Evolutionary conservation across 345 rosid genomes (phyloP), one percentile per base, ranked within the genome.

Genomic region (Gossypium thurberi): DNA sequence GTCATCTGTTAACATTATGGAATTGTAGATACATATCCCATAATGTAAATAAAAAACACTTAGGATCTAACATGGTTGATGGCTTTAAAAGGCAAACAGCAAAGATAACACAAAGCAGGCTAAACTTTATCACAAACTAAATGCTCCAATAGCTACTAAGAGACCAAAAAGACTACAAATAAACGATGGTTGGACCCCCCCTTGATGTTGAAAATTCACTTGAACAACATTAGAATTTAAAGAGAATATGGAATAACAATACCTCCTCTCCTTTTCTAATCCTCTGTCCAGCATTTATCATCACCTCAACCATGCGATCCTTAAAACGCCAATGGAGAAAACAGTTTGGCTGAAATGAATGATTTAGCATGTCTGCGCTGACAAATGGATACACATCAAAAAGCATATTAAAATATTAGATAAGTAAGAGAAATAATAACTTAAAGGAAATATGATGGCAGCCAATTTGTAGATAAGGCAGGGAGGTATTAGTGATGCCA

Each of bases 271-370:
- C 97, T 78, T 86, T 90, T 76, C 73, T 86, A 65, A 94, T 87
- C 28, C 72, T 74, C 73, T 89, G 97, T 51, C 97, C 97, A 61
- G 97, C 97, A 80, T 92, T 92, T 80, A 93, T 89, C 98, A 94
- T 88, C 78, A 94, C 97, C 78, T 92, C 98, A 66, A 94, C 93
- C 89, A 90, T 92, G 47, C 95, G 97, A 69, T 94, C 98, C 81
- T 90, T 92, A 60, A 87, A 90, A 81, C 97, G 90, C 98, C 97
- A 94, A 78, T 92, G 95, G 68, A 90, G 82, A 84, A 94, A 94
- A 80, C 97, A 94, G 84, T 89, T 94, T 74, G 98, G 97, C 80
- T 86, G 81, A 51, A 83, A 87, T 28, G 98, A 92, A 75, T 94
- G 97, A 83, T 89, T 94, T 63, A 94, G 78, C 97, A 90, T 94